These are phyloP conservation scores for Ganoderma boninense DNA, from an alignment of 1,284 basidiomycete genomes.

Conservation along the genomic window DNA sequence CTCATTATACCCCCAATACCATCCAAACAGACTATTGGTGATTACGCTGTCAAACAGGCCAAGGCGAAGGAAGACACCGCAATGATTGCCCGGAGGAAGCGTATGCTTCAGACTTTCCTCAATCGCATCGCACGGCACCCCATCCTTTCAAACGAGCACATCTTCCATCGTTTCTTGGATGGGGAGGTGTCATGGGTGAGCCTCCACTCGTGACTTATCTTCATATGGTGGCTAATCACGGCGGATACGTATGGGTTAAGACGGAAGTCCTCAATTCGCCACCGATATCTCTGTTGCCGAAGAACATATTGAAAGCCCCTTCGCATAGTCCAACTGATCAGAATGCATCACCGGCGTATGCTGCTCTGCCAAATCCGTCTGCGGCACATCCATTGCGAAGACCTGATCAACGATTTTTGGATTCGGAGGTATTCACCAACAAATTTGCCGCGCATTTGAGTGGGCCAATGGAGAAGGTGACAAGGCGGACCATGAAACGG, in stretches of 20 bases:
- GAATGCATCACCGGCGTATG: constrained; percentile 78
- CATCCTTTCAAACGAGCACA: constrained; percentile 92
- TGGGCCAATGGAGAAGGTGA: constrained; percentile 96
- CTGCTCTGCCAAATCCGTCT: constrained; percentile 88
- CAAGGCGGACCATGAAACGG: constrained; percentile 88
- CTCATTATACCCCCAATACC: constrained; percentile 98
- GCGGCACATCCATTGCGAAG: constrained; percentile 85
- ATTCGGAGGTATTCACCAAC: constrained; percentile 96
- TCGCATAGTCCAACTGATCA: constrained; percentile 93
- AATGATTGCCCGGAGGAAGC: constrained; percentile 91
- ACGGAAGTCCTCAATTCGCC: constrained; percentile 92
- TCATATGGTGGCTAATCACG: background rate
- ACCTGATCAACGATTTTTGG: constrained; percentile 94
- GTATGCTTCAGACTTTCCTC: constrained; percentile 96
- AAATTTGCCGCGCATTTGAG: constrained; percentile 94
- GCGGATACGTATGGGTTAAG: constrained; percentile 55
- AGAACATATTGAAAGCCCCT: constrained; percentile 95
- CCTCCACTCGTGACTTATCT: constrained; percentile 13
- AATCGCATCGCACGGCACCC: constrained; percentile 91
- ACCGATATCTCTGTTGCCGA: constrained; percentile 89
- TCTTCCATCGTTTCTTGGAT: constrained; percentile 95
- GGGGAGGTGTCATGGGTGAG: constrained; percentile 95
- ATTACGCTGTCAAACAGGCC: constrained; percentile 97
- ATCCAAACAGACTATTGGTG: constrained; percentile 94
- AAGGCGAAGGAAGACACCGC: constrained; percentile 97